Conservation (phyloP, 768 basidiomycete species). For the Pleurotus djamor region DNA sequence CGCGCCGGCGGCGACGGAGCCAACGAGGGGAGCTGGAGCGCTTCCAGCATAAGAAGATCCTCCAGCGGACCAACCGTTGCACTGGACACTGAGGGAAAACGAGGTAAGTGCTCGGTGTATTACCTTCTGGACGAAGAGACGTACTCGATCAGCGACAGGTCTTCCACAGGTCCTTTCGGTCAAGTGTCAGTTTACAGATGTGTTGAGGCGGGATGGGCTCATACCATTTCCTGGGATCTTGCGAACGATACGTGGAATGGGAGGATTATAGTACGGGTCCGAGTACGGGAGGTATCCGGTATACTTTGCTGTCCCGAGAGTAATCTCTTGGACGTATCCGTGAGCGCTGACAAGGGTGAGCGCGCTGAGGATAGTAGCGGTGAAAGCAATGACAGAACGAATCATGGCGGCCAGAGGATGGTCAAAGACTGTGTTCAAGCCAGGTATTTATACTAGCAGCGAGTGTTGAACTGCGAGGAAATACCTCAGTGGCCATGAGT, state of each 20-base stretch:
- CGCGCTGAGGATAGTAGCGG: conserved; percentile 7
- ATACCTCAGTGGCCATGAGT: no score
- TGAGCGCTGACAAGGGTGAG: conserved; percentile 25
- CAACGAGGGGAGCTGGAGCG: conserved; percentile 34
- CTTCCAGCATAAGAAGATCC: conserved; percentile 24
- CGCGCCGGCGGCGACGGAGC: conserved; percentile 38
- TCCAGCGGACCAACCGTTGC: conserved; percentile 26
- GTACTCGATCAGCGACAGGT: conserved; percentile 35
- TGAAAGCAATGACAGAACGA: background rate
- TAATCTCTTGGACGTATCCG: conserved; percentile 39
- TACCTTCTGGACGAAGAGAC: conserved; percentile 1
- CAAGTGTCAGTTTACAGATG: background rate
- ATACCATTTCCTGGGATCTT: conserved; percentile 37
- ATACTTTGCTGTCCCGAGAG: conserved; percentile 26
- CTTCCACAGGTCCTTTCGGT: conserved; percentile 30
- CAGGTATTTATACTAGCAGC: background rate
- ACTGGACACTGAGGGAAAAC: conserved; percentile 18
- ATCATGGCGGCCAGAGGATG: background rate
- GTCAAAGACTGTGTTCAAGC: background rate
- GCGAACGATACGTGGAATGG: conserved; percentile 36
- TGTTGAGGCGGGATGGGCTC: background rate
- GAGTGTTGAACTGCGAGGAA: no score
- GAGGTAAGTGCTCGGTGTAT: background rate
- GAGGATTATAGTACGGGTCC: conserved; percentile 31
- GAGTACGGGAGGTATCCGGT: conserved; percentile 35